phyloP scores from a whole-genome alignment of 2,329 filamentous ascomycete genomes.

The Colletotrichum tabaci region DNA sequence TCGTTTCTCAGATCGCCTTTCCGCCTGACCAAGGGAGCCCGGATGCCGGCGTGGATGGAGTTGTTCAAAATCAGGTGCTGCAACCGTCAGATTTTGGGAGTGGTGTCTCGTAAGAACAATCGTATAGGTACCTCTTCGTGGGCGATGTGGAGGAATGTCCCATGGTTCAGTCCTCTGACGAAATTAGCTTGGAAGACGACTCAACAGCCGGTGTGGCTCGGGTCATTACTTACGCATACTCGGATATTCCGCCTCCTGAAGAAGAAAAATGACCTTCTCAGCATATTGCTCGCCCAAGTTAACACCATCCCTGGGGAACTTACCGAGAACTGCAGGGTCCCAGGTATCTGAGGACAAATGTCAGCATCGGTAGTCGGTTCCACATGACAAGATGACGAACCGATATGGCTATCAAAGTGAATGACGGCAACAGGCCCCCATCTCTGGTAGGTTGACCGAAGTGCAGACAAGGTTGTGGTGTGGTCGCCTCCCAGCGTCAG shows the following conservation, averaged over 20 bases:
- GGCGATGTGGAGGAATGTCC: slow-evolving; percentile 74
- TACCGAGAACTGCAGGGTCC: slow-evolving; percentile 74
- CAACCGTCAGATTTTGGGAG: background rate
- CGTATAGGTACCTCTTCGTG: slow-evolving; percentile 65
- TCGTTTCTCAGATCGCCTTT: slow-evolving; percentile 70
- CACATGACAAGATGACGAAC: slow-evolving; percentile 43
- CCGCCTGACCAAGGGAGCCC: slow-evolving; percentile 65
- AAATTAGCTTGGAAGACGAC: background rate
- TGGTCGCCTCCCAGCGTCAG: slow-evolving; percentile 77
- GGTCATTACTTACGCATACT: slow-evolving; percentile 65
- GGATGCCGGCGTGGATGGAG: slow-evolving; percentile 74
- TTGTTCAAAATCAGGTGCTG: slow-evolving; percentile 69
- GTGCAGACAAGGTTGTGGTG: slow-evolving; percentile 73
- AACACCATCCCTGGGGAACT: slow-evolving; percentile 36
- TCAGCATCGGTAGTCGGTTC: slow-evolving; percentile 46
- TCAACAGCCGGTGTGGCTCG: background rate
- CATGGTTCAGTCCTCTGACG: slow-evolving; percentile 69
- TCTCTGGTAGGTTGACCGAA: slow-evolving; percentile 70
- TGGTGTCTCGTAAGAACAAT: background rate
- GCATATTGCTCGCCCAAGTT: background rate
- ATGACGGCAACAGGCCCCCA: slow-evolving; percentile 74
- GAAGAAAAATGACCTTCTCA: too few species aligned
- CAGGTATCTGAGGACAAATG: slow-evolving; percentile 70
- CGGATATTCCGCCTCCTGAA: slow-evolving; percentile 68
- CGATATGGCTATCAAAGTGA: slow-evolving; percentile 78